Evolutionary conservation across 1,284 basidiomycete genomes (phyloP).

Genomic region (Peniophora sp.): DNA sequence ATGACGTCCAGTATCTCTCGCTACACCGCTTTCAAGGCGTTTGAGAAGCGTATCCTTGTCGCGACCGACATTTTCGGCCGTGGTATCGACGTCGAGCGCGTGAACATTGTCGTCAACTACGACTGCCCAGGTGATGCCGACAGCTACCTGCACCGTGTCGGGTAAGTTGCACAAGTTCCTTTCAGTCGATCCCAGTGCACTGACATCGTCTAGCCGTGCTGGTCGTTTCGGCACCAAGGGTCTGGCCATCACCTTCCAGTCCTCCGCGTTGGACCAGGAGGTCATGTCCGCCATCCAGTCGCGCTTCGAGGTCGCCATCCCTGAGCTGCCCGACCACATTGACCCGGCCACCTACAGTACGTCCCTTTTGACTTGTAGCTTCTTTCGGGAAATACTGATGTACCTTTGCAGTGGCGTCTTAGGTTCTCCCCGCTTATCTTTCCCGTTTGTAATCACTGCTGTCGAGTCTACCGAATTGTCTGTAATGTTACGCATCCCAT

Average conservation of each 20-base stretch:
- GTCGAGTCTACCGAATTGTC: too few relatives aligned
- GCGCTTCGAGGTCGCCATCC: conserved; percentile 89
- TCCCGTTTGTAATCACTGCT: neutral
- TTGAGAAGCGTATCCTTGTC: conserved; percentile 98
- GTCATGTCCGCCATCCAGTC: conserved; percentile 90
- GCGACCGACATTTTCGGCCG: conserved; percentile 97
- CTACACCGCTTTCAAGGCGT: conserved; percentile 99
- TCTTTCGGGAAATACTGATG: neutral
- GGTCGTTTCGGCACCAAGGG: conserved; percentile 99
- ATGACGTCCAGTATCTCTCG: conserved; percentile 67
- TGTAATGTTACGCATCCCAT: too few relatives aligned
- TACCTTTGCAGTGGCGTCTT: conserved; percentile 28
- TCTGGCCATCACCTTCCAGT: conserved; percentile 97
- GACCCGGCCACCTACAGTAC: conserved; percentile 83
- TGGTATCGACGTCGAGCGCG: conserved; percentile 96
- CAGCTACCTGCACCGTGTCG: conserved; percentile 97
- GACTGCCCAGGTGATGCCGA: conserved; percentile 97
- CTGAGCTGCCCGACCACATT: conserved; percentile 88
- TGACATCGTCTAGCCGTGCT: too few relatives aligned
- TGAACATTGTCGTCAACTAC: conserved; percentile 95
- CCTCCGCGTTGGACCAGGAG: conserved; percentile 86
- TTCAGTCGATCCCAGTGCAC: too few relatives aligned
- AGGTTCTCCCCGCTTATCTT: conserved; percentile 11
- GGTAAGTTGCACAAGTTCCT: conserved; percentile 54
- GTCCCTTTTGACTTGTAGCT: conserved; percentile 20